Conservation (phyloP, 2,329 filamentous ascomycete genomes). For the Pezicula neosporulosa region DNA sequence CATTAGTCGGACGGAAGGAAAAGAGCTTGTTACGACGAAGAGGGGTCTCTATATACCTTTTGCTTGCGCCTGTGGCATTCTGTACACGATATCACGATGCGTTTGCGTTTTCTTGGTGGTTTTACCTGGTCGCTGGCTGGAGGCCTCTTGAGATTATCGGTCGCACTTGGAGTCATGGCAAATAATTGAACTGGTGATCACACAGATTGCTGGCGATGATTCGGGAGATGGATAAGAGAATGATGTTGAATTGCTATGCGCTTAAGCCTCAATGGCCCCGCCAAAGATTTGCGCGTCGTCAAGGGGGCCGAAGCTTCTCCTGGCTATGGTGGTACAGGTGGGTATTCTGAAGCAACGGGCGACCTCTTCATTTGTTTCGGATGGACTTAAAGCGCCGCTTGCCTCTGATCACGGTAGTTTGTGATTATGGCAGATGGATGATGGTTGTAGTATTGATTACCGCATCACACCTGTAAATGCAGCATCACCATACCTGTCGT, state of each 20-base stretch:
- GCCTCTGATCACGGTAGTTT: too few species aligned
- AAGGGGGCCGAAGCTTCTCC: background rate
- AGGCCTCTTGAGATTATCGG: background rate
- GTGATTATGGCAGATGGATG: too few species aligned
- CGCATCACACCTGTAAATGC: too few species aligned
- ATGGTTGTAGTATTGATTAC: too few species aligned
- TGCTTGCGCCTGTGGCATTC: slow-evolving; percentile 61
- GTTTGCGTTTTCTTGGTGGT: slow-evolving; percentile 52
- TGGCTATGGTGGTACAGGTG: too few species aligned
- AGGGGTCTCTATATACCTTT: slow-evolving; percentile 21
- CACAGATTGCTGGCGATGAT: background rate
- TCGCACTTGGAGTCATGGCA: background rate
- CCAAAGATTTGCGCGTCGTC: too few species aligned
- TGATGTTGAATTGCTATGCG: background rate
- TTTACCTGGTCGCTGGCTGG: background rate
- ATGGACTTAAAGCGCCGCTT: too few species aligned
- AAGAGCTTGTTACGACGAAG: background rate
- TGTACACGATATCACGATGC: slow-evolving; percentile 59
- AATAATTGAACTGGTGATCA: background rate
- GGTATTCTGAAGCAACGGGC: too few species aligned
- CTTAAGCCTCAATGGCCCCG: background rate
- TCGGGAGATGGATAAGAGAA: too few species aligned
- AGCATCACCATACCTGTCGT: too few species aligned
- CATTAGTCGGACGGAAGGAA: slow-evolving; percentile 6
- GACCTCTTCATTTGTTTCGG: too few species aligned